Evolutionary conservation across 1,139 yeast species (phyloP).

Genomic region (Saccharomycopsis hybrid): DNA sequence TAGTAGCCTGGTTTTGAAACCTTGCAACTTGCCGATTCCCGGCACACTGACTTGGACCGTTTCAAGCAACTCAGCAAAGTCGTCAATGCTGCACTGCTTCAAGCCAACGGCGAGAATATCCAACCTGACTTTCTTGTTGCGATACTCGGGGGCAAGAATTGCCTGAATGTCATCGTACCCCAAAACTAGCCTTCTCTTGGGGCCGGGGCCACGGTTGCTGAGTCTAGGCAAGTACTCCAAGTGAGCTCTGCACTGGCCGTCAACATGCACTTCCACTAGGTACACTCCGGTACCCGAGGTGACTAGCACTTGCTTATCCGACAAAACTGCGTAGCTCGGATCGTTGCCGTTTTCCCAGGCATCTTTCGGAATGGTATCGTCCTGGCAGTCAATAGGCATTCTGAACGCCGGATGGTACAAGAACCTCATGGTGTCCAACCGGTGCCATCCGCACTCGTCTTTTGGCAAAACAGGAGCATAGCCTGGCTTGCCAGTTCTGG

Average conservation of each 20-base stretch:
- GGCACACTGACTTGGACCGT: slow-evolving; percentile 22
- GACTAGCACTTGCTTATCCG: slow-evolving; percentile 36
- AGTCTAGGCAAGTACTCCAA: slow-evolving; percentile 51
- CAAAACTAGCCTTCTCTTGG: slow-evolving; percentile 45
- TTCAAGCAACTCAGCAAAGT: slow-evolving; percentile 26
- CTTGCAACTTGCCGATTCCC: slow-evolving; percentile 34
- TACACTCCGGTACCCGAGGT: slow-evolving; percentile 62
- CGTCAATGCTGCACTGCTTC: slow-evolving; percentile 29
- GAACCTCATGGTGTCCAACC: slow-evolving; percentile 71
- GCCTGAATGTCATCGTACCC: slow-evolving; percentile 41
- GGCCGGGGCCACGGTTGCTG: slow-evolving; percentile 54
- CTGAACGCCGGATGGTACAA: slow-evolving; percentile 75
- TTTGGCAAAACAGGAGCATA: slow-evolving; percentile 45
- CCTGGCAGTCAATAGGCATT: slow-evolving; percentile 53
- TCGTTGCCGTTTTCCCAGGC: slow-evolving; percentile 27
- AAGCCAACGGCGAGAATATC: slow-evolving; percentile 44
- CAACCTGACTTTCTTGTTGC: slow-evolving; percentile 38
- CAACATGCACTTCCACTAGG: slow-evolving; percentile 57
- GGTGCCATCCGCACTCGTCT: slow-evolving; percentile 85
- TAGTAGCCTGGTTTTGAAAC: slow-evolving; percentile 40
- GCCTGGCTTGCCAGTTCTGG: slow-evolving; percentile 44
- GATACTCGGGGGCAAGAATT: slow-evolving; percentile 37
- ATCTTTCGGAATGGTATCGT: slow-evolving; percentile 27
- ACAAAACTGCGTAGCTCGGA: slow-evolving; percentile 41
- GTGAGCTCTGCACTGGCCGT: slow-evolving; percentile 59